A percentile compares a stretch with the other conserved stretches of the same genome.
phyloP scores from a whole-genome alignment of 495 filamentous ascomycete genomes.

The Penicillium turbatum region DNA sequence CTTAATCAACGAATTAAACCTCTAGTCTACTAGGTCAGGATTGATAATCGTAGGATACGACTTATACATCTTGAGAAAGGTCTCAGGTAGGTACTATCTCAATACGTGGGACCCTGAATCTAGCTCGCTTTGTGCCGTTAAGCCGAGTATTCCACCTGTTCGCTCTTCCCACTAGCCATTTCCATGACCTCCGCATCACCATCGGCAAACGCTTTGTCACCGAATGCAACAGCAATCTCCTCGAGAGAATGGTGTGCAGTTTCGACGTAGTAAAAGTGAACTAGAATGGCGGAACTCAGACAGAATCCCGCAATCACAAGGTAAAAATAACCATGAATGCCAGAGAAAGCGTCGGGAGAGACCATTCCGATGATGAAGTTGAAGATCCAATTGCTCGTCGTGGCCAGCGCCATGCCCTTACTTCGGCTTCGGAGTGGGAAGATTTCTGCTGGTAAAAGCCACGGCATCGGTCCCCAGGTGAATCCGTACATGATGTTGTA shows the following conservation, averaged over 20 bases:
- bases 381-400: conserved; percentile 63
- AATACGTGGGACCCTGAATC: too few relatives aligned
- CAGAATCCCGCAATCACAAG: conserved; percentile 65
- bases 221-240: not conserved
- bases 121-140: too few relatives aligned
- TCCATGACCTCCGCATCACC: too few relatives aligned
- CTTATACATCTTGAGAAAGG: too few relatives aligned
- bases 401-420: conserved; percentile 56
- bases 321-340: conserved; percentile 60
- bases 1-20: too few relatives aligned
- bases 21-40: too few relatives aligned
- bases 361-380: conserved; percentile 69
- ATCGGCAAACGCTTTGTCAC: too few relatives aligned
- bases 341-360: conserved; percentile 58
- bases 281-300: conserved; percentile 56
- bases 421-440: conserved; percentile 55
- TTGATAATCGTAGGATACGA: too few relatives aligned
- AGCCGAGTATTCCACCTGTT: too few relatives aligned
- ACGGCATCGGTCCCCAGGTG: conserved; percentile 55
- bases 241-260: conserved; percentile 27
- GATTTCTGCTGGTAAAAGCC: conserved; percentile 58
- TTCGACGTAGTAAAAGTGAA: conserved; percentile 67
- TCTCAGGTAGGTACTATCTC: too few relatives aligned
- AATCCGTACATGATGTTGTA: too few relatives aligned
- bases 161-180: too few relatives aligned